Evolutionary conservation across 257 asterid species (phyloP).

Genomic region (Primulina huaijiensis): DNA sequence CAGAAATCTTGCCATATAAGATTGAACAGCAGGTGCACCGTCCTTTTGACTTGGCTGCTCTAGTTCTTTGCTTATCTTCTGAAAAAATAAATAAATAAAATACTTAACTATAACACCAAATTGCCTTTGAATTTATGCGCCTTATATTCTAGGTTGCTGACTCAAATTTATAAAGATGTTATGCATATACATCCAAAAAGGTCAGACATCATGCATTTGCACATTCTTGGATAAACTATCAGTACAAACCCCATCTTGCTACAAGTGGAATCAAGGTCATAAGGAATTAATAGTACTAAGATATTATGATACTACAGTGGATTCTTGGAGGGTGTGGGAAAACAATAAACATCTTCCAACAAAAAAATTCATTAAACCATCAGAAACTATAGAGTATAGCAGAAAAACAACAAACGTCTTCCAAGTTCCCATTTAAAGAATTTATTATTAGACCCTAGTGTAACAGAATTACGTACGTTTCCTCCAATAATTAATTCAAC

Average conservation of each 20-base stretch:
- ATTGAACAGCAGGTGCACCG: constrained; percentile 45
- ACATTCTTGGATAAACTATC: not conserved
- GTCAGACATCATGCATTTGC: constrained; percentile 9
- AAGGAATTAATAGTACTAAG: not conserved
- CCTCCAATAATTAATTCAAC: not conserved
- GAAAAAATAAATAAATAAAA: constrained; percentile 28
- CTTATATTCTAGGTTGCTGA: not conserved
- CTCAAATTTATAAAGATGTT: not conserved
- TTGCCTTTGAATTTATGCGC: constrained; percentile 15
- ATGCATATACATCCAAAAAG: not conserved
- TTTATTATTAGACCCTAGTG: not conserved
- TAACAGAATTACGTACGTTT: too few species aligned
- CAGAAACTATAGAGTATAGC: not conserved
- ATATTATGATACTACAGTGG: constrained; percentile 3
- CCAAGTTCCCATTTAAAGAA: not conserved
- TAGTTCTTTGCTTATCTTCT: constrained; percentile 53
- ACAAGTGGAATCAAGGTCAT: constrained; percentile 10
- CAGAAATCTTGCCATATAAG: constrained; percentile 68
- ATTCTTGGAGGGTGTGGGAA: constrained; percentile 18
- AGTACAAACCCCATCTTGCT: not conserved
- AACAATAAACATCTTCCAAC: constrained; percentile 13
- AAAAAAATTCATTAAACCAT: not conserved
- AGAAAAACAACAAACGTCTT: not conserved
- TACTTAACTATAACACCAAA: constrained; percentile 7
- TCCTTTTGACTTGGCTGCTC: constrained; percentile 48